These are phyloP conservation scores for Chlorella sorokiniana DNA, from an alignment of 139 green algal genomes.

Conservation along the genomic window DNA sequence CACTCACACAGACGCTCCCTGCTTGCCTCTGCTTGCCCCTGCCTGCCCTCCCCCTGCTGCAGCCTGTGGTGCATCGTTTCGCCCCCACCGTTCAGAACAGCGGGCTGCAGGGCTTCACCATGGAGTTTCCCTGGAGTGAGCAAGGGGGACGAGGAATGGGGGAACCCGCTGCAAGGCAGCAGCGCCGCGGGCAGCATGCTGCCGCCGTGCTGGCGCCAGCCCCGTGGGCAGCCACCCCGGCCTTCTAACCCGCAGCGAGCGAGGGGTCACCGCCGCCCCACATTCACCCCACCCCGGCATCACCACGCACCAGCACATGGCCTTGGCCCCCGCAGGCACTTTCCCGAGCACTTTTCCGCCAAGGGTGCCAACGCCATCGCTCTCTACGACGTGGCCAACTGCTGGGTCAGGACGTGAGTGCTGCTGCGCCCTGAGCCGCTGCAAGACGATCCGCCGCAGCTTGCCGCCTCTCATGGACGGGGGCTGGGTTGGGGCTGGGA, in stretches of 20 bases:
- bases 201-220: too few relatives aligned
- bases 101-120: slow-evolving; percentile 20
- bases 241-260: too few relatives aligned
- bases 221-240: too few relatives aligned
- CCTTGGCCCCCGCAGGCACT: not conserved
- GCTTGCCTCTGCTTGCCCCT: not conserved
- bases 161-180: not conserved
- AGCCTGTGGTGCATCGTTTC: slow-evolving; percentile 22
- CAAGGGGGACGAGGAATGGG: not conserved
- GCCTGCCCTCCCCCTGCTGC: not conserved
- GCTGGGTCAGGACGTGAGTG: slow-evolving; percentile 17
- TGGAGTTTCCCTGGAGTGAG: slow-evolving; percentile 27
- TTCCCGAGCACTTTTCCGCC: slow-evolving; percentile 12
- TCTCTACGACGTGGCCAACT: slow-evolving; percentile 24
- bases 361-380: slow-evolving; percentile 26
- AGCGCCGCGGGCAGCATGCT: not conserved
- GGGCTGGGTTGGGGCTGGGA: too few relatives aligned
- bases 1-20: too few relatives aligned
- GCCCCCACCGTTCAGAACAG: slow-evolving; percentile 26
- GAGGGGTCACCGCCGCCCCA: too few relatives aligned
- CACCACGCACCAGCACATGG: not conserved
- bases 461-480: too few relatives aligned
- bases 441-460: too few relatives aligned
- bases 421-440: too few relatives aligned
- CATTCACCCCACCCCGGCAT: too few relatives aligned